These are phyloP conservation scores for Diaporthe batatas DNA, from an alignment of 2,329 filamentous ascomycete genomes.

Conservation along the genomic window DNA sequence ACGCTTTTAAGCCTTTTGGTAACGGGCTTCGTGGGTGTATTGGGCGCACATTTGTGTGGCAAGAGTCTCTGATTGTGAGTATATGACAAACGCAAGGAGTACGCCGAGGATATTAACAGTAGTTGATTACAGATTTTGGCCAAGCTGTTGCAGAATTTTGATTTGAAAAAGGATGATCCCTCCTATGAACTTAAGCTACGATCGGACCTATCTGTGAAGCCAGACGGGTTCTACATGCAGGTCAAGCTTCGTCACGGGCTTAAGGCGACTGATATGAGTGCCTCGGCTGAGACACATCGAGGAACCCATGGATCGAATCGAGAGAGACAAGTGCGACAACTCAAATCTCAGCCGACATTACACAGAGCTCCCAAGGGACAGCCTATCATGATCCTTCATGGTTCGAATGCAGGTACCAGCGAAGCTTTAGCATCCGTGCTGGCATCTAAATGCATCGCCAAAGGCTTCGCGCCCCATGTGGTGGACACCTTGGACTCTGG, in stretches of 20 bases:
- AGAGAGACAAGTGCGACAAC: not conserved
- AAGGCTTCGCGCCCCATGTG: conserved; percentile 70
- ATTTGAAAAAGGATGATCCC: conserved; percentile 72
- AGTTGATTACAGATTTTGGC: conserved; percentile 54
- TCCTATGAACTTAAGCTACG: conserved; percentile 67
- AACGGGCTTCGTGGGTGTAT: conserved; percentile 65
- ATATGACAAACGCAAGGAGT: not conserved
- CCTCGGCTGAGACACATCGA: not conserved
- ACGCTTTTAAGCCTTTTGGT: conserved; percentile 66
- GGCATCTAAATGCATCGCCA: conserved; percentile 68
- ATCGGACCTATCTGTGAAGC: conserved; percentile 71
- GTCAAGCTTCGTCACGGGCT: conserved; percentile 64
- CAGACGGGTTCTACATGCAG: conserved; percentile 70
- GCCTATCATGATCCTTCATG: conserved; percentile 75
- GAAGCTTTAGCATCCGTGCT: conserved; percentile 76
- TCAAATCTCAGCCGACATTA: not conserved
- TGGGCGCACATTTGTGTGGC: conserved; percentile 66
- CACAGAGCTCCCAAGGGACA: not conserved
- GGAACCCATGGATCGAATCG: not conserved
- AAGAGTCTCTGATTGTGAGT: conserved; percentile 57
- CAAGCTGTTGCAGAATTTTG: conserved; percentile 77
- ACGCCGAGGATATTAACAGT: not conserved
- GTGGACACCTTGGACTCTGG: conserved; percentile 70
- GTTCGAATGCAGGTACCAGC: conserved; percentile 83
- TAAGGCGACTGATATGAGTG: conserved; percentile 39